Evolutionary conservation across 2,329 filamentous ascomycete species (phyloP), one percentile per base, ranked within the genome.

Genomic region (Xylariaceae sp.): DNA sequence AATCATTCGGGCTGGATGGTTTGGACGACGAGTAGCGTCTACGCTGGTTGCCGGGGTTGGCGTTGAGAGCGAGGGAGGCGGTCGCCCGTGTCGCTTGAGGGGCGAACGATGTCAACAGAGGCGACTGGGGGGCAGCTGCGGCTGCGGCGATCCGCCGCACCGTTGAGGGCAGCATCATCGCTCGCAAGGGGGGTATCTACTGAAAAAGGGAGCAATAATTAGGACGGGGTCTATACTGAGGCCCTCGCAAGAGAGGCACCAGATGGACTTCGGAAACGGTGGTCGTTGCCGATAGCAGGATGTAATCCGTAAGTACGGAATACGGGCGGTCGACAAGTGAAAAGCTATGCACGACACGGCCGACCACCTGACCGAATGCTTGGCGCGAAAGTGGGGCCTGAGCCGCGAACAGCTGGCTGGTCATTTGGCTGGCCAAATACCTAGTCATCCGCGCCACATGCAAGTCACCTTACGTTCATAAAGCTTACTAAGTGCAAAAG

Each of bases 1-100:
- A 82, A 66, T 81, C 82, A 62, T 82, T 81, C n/a, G 82, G 79
- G 66, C 80, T 80, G 44, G 82, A 85, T n/a, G 83, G 82, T 71
- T 85, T 86, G 39, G 83, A 85, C 35, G 83, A 85, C 9, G 83
- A 85, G 67, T 77, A 83, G 65, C 82, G 77, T 67, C 71, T 64
- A 58, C 81, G 76, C 73, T 83, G 82, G 66, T 80, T 80, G 62
- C 72, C 70, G 56, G 75, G 72, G 63, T 72, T 68, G 66, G 75
- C 73, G 65, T 76, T 64, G 61, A 73, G 67, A 57, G 68, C 62
- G 65, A 74, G 61, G 59, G 74, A 68, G 59, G 73, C 69, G 53
- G 72, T 68, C 51, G 73, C 70, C 67, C 76, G 77, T 63, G 78
- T 66, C 56, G 73, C 73, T 50, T 76, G 68, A 51, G 76, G 72